Evolutionary conservation across 2,329 filamentous ascomycete genomes (phyloP).

Genomic region (Iodosphaeria phyllophila): DNA sequence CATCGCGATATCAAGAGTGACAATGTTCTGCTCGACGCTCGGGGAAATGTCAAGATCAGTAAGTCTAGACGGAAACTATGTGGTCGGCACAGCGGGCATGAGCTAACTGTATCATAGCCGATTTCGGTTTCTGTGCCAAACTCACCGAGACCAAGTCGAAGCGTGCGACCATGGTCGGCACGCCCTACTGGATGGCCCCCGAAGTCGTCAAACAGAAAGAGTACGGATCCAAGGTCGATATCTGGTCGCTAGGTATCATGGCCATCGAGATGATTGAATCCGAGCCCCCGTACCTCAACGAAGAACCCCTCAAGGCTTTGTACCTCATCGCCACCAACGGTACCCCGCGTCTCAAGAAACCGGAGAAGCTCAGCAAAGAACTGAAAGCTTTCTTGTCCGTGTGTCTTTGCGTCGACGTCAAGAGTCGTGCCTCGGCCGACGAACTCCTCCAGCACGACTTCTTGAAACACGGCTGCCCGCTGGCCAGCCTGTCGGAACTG

Average conservation of each 20-base stretch:
- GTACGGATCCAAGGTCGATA: slow-evolving; percentile 95
- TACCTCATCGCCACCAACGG: slow-evolving; percentile 97
- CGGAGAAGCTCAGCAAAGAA: slow-evolving; percentile 94
- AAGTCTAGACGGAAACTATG: too few species aligned
- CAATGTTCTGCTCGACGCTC: slow-evolving; percentile 86
- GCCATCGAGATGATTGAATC: slow-evolving; percentile 99
- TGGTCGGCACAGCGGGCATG: too few species aligned
- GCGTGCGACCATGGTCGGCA: slow-evolving; percentile 97
- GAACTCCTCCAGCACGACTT: slow-evolving; percentile 89
- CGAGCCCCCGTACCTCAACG: slow-evolving; percentile 93
- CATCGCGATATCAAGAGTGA: slow-evolving; percentile 99
- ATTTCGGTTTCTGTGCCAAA: slow-evolving; percentile 98
- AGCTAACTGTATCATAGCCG: slow-evolving; percentile 34
- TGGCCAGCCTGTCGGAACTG: slow-evolving; percentile 68
- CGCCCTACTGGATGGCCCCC: slow-evolving; percentile 99
- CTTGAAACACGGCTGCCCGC: slow-evolving; percentile 73
- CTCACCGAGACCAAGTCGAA: slow-evolving; percentile 93
- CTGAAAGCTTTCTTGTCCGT: slow-evolving; percentile 93
- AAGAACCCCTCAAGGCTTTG: slow-evolving; percentile 90
- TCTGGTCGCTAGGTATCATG: slow-evolving; percentile 99
- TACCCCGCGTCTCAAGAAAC: slow-evolving; percentile 91
- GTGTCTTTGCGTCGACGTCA: slow-evolving; percentile 91
- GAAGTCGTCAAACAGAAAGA: slow-evolving; percentile 99
- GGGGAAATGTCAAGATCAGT: slow-evolving; percentile 97
- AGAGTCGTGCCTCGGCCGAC: slow-evolving; percentile 76